Evolutionary conservation across 192 early-diverging fungal species (phyloP).

Genomic region (Coemansia sp.): DNA sequence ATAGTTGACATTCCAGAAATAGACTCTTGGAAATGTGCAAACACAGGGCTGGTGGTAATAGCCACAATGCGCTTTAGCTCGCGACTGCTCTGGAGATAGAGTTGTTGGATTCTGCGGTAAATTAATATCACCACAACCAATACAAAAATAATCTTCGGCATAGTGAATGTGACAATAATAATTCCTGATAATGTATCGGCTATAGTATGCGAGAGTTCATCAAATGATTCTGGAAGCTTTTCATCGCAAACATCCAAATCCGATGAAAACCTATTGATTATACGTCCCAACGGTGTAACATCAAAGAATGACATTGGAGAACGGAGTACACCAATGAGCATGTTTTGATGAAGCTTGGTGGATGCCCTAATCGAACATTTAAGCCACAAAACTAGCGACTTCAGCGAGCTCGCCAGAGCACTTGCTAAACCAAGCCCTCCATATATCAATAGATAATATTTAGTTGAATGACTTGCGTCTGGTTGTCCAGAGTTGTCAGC

Average conservation of each 20-base stretch:
- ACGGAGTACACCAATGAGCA: slow-evolving; percentile 74
- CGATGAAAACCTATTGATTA: slow-evolving; percentile 87
- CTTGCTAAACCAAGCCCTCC: slow-evolving; percentile 68
- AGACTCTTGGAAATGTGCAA: slow-evolving; percentile 62
- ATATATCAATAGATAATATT: slow-evolving; percentile 74
- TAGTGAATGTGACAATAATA: slow-evolving; percentile 46
- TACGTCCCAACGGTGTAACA: slow-evolving; percentile 79
- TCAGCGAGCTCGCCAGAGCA: slow-evolving; percentile 62
- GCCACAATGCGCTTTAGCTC: slow-evolving; percentile 79
- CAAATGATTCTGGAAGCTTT: no score
- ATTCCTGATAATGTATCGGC: no score
- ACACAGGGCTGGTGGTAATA: slow-evolving; percentile 69
- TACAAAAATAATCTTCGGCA: slow-evolving; percentile 51
- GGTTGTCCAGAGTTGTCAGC: no score
- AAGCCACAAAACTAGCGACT: slow-evolving; percentile 75
- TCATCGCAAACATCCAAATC: no score
- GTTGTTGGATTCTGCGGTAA: slow-evolving; percentile 54
- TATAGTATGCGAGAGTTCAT: no score
- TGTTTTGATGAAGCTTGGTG: slow-evolving; percentile 63
- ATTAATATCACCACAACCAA: slow-evolving; percentile 54
- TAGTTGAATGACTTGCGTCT: slow-evolving; percentile 32
- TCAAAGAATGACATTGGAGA: slow-evolving; percentile 60
- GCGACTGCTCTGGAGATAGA: slow-evolving; percentile 68
- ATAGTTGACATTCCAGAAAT: slow-evolving; percentile 63
- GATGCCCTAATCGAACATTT: slow-evolving; percentile 76